These are phyloP conservation scores for Ilyonectria destructans DNA, from an alignment of 2,329 filamentous ascomycete genomes.

Conservation along the genomic window DNA sequence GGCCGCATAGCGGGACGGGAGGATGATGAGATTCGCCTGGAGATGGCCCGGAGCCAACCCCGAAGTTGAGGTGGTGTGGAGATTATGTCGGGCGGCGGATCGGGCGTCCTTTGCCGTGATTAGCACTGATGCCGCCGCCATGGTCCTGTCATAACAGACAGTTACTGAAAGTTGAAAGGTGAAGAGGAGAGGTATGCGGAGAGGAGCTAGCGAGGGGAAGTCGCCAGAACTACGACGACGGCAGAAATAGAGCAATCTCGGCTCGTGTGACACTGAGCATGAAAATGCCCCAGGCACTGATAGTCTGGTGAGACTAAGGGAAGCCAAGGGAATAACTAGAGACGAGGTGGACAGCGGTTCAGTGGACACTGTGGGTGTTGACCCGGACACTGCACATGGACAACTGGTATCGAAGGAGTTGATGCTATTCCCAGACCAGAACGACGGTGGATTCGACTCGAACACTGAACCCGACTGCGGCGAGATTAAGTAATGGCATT, in stretches of 20 bases:
- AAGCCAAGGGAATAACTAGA: neutral
- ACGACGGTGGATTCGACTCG: neutral
- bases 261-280: neutral
- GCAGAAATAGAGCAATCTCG: neutral
- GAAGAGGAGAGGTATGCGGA: neutral
- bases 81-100: slow-evolving; percentile 60
- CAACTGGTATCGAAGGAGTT: neutral
- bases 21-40: slow-evolving; percentile 75
- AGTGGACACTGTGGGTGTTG: neutral
- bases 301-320: neutral
- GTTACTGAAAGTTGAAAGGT: neutral
- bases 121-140: neutral
- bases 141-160: neutral
- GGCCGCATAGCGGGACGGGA: slow-evolving; percentile 70
- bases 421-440: slow-evolving; percentile 7
- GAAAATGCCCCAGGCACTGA: neutral
- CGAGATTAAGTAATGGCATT: neutral
- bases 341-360: neutral
- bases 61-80: slow-evolving; percentile 63
- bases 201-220: neutral
- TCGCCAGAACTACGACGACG: neutral
- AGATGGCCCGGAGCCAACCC: slow-evolving; percentile 70
- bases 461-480: neutral
- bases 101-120: slow-evolving; percentile 58
- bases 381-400: neutral